A percentile compares a stretch with the other conserved stretches of the same genome.
phyloP scores from a whole-genome alignment of 768 basidiomycete genomes.

The Lactifluus pinguis region DNA sequence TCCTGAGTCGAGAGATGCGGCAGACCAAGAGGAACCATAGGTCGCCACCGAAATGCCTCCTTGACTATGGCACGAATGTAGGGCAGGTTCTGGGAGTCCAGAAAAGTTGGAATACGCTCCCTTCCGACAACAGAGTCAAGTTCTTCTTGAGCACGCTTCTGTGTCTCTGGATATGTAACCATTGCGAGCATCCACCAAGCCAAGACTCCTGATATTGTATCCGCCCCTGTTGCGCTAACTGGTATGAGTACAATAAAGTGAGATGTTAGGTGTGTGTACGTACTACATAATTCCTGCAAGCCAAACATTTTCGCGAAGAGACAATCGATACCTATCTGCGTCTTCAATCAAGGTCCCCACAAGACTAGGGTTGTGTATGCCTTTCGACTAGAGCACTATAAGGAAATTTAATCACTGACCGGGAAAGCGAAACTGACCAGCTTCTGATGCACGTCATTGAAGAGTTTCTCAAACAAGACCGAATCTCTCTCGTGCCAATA shows the following conservation, averaged over 20 bases:
- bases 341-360: conserved; percentile 5
- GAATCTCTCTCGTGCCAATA: too few species aligned
- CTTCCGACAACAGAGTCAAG: neutral
- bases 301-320: neutral
- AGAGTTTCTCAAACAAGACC: conserved; percentile 5
- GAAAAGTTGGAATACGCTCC: neutral
- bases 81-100: neutral
- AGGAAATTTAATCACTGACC: neutral
- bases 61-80: neutral
- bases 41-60: conserved; percentile 1
- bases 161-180: conserved; percentile 1
- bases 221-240: neutral
- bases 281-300: neutral
- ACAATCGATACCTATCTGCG: conserved; percentile 4
- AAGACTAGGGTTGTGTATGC: neutral
- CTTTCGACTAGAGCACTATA: neutral
- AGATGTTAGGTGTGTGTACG: neutral
- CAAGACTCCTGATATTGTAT: conserved; percentile 2
- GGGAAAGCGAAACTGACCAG: neutral
- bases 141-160: conserved; percentile 3
- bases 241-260: too few species aligned
- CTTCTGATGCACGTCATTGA: conserved; percentile 7
- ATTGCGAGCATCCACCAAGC: conserved; percentile 6
- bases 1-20: conserved; percentile 13
- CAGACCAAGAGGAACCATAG: conserved; percentile 8